Evolutionary conservation across 2,329 filamentous ascomycete species (phyloP).

Genomic region (Alternaria sp.): DNA sequence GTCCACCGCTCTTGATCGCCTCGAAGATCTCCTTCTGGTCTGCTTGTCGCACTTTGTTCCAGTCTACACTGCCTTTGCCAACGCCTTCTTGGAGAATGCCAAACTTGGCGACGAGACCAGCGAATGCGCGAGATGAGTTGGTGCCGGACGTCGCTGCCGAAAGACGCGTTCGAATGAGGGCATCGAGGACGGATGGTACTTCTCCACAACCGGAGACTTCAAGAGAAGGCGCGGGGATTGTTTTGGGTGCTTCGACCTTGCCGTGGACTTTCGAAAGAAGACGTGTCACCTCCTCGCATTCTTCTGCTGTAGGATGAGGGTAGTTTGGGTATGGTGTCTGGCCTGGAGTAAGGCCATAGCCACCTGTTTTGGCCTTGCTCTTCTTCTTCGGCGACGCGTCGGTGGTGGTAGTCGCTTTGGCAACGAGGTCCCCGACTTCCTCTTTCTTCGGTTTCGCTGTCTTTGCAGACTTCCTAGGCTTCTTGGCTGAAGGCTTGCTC

Average conservation of each 20-base stretch:
- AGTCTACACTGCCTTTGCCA: constrained; percentile 75
- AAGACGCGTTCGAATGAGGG: constrained; percentile 66
- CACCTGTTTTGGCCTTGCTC: constrained; percentile 46
- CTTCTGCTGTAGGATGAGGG: constrained; percentile 67
- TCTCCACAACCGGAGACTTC: constrained; percentile 74
- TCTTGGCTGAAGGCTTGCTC: constrained; percentile 15
- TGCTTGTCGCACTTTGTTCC: constrained; percentile 71
- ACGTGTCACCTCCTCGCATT: constrained; percentile 72
- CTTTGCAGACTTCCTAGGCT: constrained; percentile 28
- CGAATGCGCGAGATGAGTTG: constrained; percentile 71
- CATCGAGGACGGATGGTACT: constrained; percentile 69
- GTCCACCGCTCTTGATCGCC: constrained; percentile 73
- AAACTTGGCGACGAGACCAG: constrained; percentile 68
- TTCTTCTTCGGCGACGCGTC: constrained; percentile 44
- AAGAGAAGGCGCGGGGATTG: constrained; percentile 72
- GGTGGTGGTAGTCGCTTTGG: constrained; percentile 34
- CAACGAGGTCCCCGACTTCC: constrained; percentile 27
- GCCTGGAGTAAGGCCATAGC: constrained; percentile 56
- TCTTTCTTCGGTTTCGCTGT: constrained; percentile 25
- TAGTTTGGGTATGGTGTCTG: constrained; percentile 72
- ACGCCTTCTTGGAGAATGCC: constrained; percentile 67
- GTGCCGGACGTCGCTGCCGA: constrained; percentile 65
- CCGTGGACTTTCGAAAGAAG: constrained; percentile 72
- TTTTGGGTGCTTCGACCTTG: constrained; percentile 66
- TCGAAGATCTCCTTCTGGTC: constrained; percentile 67